Conservation (phyloP, 768 basidiomycete species). For the Pleurotus pulmonarius region DNA sequence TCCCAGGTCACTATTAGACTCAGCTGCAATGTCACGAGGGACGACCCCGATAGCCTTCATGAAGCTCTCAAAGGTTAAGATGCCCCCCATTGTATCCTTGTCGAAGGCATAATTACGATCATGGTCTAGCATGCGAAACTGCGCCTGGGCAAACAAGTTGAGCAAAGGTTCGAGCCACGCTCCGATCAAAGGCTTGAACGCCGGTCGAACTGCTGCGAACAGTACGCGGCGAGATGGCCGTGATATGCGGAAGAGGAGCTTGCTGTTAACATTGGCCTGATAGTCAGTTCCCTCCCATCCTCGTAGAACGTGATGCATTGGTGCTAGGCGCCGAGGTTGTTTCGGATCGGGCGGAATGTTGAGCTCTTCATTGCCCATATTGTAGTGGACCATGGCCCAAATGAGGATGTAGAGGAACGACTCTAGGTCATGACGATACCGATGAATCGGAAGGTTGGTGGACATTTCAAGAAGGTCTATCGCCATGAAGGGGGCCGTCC, state of each 20-base stretch:
- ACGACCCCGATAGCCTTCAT: not conserved
- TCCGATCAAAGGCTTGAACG: not conserved
- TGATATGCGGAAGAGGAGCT: not conserved
- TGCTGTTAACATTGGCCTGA: not conserved
- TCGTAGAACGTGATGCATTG: not conserved
- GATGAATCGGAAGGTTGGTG: conserved; percentile 8
- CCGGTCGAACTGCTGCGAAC: not conserved
- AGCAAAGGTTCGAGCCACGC: not conserved
- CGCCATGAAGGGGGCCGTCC: conserved; percentile 29
- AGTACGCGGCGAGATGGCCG: too few species aligned
- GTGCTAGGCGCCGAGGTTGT: not conserved
- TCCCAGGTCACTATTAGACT: too few species aligned
- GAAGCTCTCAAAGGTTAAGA: not conserved
- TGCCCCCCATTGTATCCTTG: not conserved
- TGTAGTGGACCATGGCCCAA: conserved; percentile 3
- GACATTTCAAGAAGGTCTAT: conserved; percentile 17
- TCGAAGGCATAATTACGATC: not conserved
- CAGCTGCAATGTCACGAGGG: not conserved
- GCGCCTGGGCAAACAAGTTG: not conserved
- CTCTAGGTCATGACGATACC: conserved; percentile 29
- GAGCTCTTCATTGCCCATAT: not conserved
- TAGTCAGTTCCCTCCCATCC: not conserved
- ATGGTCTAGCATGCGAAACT: too few species aligned
- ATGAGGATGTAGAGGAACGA: conserved; percentile 25
- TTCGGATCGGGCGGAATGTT: not conserved